phyloP scores from a whole-genome alignment of 225 moss, liverwort and hornwort species.

The Anthoceros angustus region DNA sequence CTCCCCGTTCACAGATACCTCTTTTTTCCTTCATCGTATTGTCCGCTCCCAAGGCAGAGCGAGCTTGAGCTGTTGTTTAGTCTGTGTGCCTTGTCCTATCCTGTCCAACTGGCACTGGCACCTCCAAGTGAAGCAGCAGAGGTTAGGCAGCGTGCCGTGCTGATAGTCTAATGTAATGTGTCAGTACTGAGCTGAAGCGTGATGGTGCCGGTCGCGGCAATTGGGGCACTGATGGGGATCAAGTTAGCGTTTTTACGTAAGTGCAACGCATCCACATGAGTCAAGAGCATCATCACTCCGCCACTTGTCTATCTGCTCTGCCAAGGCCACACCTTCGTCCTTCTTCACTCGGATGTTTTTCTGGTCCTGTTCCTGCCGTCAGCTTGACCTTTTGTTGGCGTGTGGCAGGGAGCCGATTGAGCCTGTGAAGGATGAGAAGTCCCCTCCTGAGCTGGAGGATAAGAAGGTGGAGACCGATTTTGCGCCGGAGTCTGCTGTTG shows the following conservation, averaged over 20 bases:
- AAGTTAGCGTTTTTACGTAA: conserved; percentile 37
- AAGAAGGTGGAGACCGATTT: conserved; percentile 26
- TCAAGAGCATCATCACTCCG: too few species aligned
- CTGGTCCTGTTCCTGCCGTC: neutral
- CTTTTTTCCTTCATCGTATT: too few species aligned
- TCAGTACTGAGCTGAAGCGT: conserved; percentile 72
- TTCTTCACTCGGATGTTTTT: neutral
- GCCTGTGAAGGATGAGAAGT: conserved; percentile 25
- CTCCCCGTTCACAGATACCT: neutral
- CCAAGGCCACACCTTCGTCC: too few species aligned
- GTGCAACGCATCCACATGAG: conserved; percentile 12
- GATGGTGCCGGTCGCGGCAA: conserved; percentile 84
- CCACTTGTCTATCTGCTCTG: conserved; percentile 5
- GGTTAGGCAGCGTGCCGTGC: too few species aligned
- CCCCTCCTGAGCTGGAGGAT: conserved; percentile 12
- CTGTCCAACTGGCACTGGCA: too few species aligned
- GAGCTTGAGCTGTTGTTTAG: neutral
- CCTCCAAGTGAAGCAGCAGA: too few species aligned
- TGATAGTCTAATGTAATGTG: conserved; percentile 2
- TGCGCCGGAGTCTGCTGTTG: conserved; percentile 8
- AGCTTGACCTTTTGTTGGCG: neutral
- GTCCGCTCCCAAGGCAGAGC: neutral
- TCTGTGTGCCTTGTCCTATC: too few species aligned
- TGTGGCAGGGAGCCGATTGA: conserved; percentile 23
- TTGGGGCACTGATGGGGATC: conserved; percentile 75